Base-by-base conservation (phyloP, 306 rosid species). In the Ceratonia siliqua region DNA sequence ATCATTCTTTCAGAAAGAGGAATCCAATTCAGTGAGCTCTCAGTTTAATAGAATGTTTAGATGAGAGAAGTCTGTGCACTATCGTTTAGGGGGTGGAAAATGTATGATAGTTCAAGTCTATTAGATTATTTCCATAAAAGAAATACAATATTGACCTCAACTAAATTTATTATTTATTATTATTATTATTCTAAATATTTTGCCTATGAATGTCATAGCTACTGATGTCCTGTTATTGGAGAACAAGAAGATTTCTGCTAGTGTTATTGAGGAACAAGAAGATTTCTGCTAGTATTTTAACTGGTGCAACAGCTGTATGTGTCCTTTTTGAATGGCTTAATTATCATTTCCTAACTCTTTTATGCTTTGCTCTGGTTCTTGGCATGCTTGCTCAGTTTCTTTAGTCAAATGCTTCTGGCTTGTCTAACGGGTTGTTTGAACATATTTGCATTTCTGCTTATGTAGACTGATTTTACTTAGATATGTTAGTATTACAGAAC, bases 161-260 rank as follows among this genome's bases (percentile, higher is more conserved):
- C 32, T 61, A n/a, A n/a, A n/a, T n/a, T n/a, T n/a, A n/a, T n/a
- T n/a, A n/a, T n/a, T n/a, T n/a, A n/a, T n/a, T n/a, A n/a, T n/a
- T n/a, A n/a, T n/a, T n/a, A n/a, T n/a, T n/a, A n/a, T 70, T 33
- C 15, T 81, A 63, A 73, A 67, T 58, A 5, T 56, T 78, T 33
- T 28, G n/a, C 59, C 61, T 69, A 54, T 48, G 68, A 78, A 76
- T 80, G 77, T 20, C 72, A 62, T 65, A 93, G 98, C 96, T 77
- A 97, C 98, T 65, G 98, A 93, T 82, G 87, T 89, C 72, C 72
- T 93, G 86, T 80, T 93, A 63, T 93, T 97, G 98, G 89, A 95
- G 87, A 91, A 93, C 94, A 93, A 90, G 85, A 93, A 90, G 79
- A 91, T 90, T 63, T 93, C 98, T 35, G 95, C 97, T 3, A 81